phyloP scores from a whole-genome alignment of 805 yeast species.

The Lachancea meyersii region DNA sequence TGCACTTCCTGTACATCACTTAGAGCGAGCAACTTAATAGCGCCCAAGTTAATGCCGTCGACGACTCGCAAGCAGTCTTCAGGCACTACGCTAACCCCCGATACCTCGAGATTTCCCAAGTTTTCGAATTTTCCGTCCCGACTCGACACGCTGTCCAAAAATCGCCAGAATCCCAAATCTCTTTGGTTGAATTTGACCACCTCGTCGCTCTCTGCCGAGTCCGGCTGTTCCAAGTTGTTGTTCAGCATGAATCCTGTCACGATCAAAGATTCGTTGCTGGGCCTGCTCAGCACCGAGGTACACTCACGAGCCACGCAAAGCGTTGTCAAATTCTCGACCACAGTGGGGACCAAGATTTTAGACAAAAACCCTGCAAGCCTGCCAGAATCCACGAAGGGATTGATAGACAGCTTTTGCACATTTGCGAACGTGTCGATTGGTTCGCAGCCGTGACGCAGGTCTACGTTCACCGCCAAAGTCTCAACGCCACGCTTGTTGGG shows the following conservation, averaged over 20 bases:
- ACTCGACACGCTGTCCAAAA: constrained; percentile 4
- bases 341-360: constrained; percentile 4
- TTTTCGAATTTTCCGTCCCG: not conserved
- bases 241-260: constrained; percentile 11
- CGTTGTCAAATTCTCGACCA: constrained; percentile 6
- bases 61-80: constrained; percentile 5
- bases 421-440: constrained; percentile 21
- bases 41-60: constrained; percentile 2
- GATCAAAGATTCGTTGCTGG: constrained; percentile 8
- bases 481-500: constrained; percentile 29
- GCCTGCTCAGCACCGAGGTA: constrained; percentile 6
- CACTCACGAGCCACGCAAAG: constrained; percentile 9
- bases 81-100: constrained; percentile 6
- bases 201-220: constrained; percentile 6
- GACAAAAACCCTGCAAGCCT: constrained; percentile 17
- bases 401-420: constrained; percentile 32
- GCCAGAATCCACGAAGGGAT: constrained; percentile 32
- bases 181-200: constrained; percentile 1
- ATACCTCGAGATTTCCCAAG: constrained; percentile 6
- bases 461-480: constrained; percentile 31
- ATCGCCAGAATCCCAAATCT: constrained; percentile 10
- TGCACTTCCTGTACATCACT: constrained; percentile 36
- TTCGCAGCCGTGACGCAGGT: constrained; percentile 17
- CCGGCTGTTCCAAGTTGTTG: constrained; percentile 9
- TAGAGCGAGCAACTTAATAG: constrained; percentile 30